A percentile compares a stretch with the other conserved stretches of the same genome.
These are phyloP conservation scores for Elsinoe batatas DNA, from an alignment of 2,329 filamentous ascomycete genomes.

Conservation along the genomic window DNA sequence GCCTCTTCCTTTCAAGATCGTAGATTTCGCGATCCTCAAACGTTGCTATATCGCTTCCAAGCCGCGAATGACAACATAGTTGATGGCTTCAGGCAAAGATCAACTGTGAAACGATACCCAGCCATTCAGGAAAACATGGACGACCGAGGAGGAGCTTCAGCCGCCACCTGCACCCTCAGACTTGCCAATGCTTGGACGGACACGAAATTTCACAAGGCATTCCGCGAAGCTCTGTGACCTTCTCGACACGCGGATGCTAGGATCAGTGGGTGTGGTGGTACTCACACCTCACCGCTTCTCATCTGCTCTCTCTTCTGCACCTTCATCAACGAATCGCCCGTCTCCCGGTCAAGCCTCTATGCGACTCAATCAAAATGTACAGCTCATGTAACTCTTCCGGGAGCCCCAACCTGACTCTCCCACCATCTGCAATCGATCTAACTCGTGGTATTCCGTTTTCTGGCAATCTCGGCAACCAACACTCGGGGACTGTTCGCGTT, in stretches of 20 bases:
- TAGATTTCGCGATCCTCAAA: not conserved
- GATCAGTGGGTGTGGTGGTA: not conserved
- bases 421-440: not conserved
- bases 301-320: not conserved
- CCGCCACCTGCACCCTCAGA: not conserved
- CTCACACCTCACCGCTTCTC: slow-evolving; percentile 1
- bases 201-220: not conserved
- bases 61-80: not conserved
- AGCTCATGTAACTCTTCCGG: not conserved
- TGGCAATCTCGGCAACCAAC: slow-evolving; percentile 12
- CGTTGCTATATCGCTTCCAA: not conserved
- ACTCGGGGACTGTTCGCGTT: slow-evolving; percentile 10
- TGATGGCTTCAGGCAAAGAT: not conserved
- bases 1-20: not conserved
- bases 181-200: slow-evolving; percentile 6
- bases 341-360: not conserved
- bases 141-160: not conserved
- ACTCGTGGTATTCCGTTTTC: not conserved
- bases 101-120: slow-evolving; percentile 1
- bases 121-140: not conserved
- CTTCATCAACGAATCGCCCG: not conserved
- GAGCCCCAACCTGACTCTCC: not conserved
- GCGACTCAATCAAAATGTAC: slow-evolving; percentile 1
- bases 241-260: not conserved
- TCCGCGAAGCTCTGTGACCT: not conserved